A percentile compares a stretch with the other conserved stretches of the same genome.
Conservation (phyloP, 1,284 basidiomycete genomes). For the Trametes hirsuta region DNA sequence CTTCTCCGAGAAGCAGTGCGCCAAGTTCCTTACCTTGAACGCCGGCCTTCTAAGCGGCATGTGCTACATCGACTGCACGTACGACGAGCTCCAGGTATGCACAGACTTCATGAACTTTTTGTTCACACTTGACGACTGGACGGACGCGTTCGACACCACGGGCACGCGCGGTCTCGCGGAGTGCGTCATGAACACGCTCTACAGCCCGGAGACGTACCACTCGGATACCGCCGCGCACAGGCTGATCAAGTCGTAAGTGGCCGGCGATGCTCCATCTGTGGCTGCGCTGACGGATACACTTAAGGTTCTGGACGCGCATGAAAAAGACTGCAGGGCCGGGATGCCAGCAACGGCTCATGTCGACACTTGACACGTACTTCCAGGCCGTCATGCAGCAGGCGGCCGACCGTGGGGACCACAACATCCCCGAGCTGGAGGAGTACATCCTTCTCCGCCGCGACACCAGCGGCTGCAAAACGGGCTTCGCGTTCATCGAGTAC, state of each 20-base stretch:
- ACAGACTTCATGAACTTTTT: conserved; percentile 40
- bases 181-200: conserved; percentile 39
- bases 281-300: neutral
- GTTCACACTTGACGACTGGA: conserved; percentile 40
- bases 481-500: conserved; percentile 41
- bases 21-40: conserved; percentile 29
- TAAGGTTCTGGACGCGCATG: conserved; percentile 44
- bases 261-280: neutral
- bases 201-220: conserved; percentile 23
- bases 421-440: conserved; percentile 39
- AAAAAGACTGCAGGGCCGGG: conserved; percentile 37
- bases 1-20: conserved; percentile 27
- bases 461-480: conserved; percentile 47
- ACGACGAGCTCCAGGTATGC: conserved; percentile 34
- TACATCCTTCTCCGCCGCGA: conserved; percentile 45
- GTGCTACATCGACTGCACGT: conserved; percentile 34
- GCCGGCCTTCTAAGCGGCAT: conserved; percentile 32
- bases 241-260: conserved; percentile 28
- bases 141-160: conserved; percentile 34
- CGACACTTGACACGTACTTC: conserved; percentile 42
- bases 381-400: conserved; percentile 47
- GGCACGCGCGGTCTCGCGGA: conserved; percentile 37
- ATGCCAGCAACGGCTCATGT: conserved; percentile 42
- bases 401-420: conserved; percentile 37
- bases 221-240: conserved; percentile 27